Evolutionary conservation across 2,329 filamentous ascomycete genomes (phyloP), one percentile per base, ranked within the genome.

Genomic region (Arthrobotrys pseudoclavata): DNA sequence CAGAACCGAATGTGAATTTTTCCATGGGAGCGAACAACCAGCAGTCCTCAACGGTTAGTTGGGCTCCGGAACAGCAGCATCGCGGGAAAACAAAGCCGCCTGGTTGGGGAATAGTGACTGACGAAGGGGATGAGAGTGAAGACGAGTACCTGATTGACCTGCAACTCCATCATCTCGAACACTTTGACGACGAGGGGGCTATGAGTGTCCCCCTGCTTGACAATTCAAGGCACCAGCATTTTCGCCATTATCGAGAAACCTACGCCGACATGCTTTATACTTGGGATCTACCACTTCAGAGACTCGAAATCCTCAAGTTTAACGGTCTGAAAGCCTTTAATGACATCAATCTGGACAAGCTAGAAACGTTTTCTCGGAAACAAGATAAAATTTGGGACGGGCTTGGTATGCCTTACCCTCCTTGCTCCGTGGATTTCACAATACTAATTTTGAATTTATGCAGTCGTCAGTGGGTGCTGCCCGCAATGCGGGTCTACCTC

Each of bases 201-300:
- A 86, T 91, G 81, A 86, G 85, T 20, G 86, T 86, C 2, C 87
- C 90, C 3, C 83, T 91, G 1, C 85, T 91, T 15, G 87, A 90
- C 50, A 84, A 86, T 3, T 85, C 82, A 31, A 86, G 85, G n/a
- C 82, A 84, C 4, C 82, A 84, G 2, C 82, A 87, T 20, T 89
- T 89, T 79, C 85, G 86, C n/a, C 86, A 85, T 80, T 92, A 91
- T 81, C 87, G 90, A 40, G 87, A 88, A 76, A 86, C 87, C 0
- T 92, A 92, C 80, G 89, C 90, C n/a, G 89, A 91, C 82, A 87
- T 91, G 83, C 85, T 92, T 2, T 89, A 90, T 79, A 87, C 89
- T 83, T 91, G 90, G 90, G 85, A 86, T 1, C 87, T 89, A 69
- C 89, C 89, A 0, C 83, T 91, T 3, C 86, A 88, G 34, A 86